Conservation (phyloP, 1,284 basidiomycete species). For the Tylopilus orsonianus region DNA sequence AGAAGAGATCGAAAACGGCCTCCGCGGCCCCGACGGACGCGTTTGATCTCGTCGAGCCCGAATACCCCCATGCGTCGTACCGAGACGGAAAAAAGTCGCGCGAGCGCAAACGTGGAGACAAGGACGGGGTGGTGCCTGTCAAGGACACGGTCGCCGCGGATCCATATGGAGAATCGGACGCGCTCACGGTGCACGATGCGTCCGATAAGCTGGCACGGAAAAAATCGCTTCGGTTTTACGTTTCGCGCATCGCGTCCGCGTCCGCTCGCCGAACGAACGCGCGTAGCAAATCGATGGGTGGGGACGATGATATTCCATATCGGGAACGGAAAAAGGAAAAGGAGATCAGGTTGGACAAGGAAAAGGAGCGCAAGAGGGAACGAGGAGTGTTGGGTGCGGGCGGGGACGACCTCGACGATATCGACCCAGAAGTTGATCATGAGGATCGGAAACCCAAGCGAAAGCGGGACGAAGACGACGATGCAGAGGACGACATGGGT, state of each 20-base stretch:
- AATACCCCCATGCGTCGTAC: conserved; percentile 46
- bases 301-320: conserved; percentile 90
- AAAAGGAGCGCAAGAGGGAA: conserved; percentile 44
- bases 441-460: conserved; percentile 37
- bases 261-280: conserved; percentile 72
- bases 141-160: conserved; percentile 38
- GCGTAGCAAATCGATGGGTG: conserved; percentile 60
- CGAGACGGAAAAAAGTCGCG: conserved; percentile 1
- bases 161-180: conserved; percentile 73
- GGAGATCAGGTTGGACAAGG: conserved; percentile 51
- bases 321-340: conserved; percentile 63
- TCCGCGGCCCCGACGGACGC: conserved; percentile 30
- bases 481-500: conserved; percentile 35
- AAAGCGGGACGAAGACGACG: conserved; percentile 48
- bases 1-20: conserved; percentile 42
- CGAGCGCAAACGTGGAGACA: conserved; percentile 16
- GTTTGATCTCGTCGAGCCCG: conserved; percentile 76
- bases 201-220: conserved; percentile 81
- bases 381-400: conserved; percentile 42
- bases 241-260: conserved; percentile 76
- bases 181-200: conserved; percentile 69
- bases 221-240: conserved; percentile 84
- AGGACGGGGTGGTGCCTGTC: not conserved
- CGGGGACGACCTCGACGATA: conserved; percentile 68
- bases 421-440: conserved; percentile 39